Evolutionary conservation across 2,329 filamentous ascomycete species (phyloP).

Genomic region (Metarhizium album): DNA sequence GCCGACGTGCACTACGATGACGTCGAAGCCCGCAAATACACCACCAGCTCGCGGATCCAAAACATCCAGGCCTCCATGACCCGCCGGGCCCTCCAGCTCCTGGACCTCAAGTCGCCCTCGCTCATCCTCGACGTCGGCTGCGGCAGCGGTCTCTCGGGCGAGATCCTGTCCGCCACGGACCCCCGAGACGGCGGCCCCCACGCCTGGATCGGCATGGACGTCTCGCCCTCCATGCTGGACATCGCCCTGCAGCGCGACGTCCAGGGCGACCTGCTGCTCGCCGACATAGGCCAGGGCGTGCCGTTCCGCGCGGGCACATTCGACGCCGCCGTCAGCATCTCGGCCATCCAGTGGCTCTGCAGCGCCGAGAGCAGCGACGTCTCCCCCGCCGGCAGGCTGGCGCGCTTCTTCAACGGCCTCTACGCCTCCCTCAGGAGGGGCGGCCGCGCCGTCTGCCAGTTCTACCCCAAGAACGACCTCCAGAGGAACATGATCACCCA

Average conservation of each 20-base stretch:
- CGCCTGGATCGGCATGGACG: slow-evolving; percentile 95
- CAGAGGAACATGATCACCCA: slow-evolving; percentile 87
- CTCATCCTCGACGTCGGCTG: slow-evolving; percentile 95
- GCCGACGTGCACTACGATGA: slow-evolving; percentile 98
- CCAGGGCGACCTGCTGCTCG: slow-evolving; percentile 85
- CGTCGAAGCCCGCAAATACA: slow-evolving; percentile 92
- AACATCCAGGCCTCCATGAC: slow-evolving; percentile 96
- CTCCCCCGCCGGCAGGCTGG: slow-evolving; percentile 63
- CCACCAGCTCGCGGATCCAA: slow-evolving; percentile 88
- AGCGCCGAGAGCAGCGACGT: slow-evolving; percentile 88
- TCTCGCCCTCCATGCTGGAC: slow-evolving; percentile 93
- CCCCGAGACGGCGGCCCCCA: slow-evolving; percentile 72
- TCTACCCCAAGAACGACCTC: slow-evolving; percentile 91
- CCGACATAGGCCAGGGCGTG: slow-evolving; percentile 90
- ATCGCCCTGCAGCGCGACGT: slow-evolving; percentile 85
- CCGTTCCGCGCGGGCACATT: slow-evolving; percentile 89
- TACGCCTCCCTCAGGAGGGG: slow-evolving; percentile 78
- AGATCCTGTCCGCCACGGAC: slow-evolving; percentile 70
- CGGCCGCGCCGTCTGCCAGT: slow-evolving; percentile 87
- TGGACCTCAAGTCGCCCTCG: slow-evolving; percentile 68
- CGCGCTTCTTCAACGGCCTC: slow-evolving; percentile 83
- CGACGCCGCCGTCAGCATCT: slow-evolving; percentile 90
- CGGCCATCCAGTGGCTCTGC: slow-evolving; percentile 96
- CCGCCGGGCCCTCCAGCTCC: slow-evolving; percentile 80
- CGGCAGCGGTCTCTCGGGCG: slow-evolving; percentile 85